phyloP scores from a whole-genome alignment of 2,329 filamentous ascomycete species.

The Aspergillus neotritici region DNA sequence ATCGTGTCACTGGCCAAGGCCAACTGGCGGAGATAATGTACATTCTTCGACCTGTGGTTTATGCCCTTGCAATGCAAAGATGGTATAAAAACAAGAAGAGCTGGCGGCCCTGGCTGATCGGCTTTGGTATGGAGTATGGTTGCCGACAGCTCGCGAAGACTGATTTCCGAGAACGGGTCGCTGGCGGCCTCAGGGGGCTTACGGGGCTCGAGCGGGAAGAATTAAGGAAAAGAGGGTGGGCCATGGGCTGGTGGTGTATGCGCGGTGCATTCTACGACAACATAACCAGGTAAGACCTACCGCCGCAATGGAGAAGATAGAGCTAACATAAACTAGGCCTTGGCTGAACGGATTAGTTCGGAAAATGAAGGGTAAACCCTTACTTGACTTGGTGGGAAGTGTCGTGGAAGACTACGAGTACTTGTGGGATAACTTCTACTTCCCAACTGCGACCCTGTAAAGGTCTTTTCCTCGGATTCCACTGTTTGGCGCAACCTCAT shows the following conservation, averaged over 20 bases:
- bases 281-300: constrained; percentile 59
- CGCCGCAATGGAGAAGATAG: background rate
- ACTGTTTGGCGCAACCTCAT: constrained; percentile 7
- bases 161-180: constrained; percentile 56
- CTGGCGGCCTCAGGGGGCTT: constrained; percentile 67
- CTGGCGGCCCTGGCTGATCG: constrained; percentile 90
- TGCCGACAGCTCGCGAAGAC: constrained; percentile 76
- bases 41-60: constrained; percentile 81
- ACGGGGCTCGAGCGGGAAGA: constrained; percentile 87
- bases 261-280: constrained; percentile 95
- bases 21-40: constrained; percentile 86
- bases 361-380: constrained; percentile 64
- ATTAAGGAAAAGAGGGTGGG: constrained; percentile 80
- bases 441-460: constrained; percentile 57
- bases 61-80: constrained; percentile 74
- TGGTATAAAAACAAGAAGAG: constrained; percentile 66
- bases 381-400: constrained; percentile 75
- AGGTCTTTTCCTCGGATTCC: background rate
- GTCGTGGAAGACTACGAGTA: constrained; percentile 96
- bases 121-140: constrained; percentile 76
- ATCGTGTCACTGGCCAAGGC: constrained; percentile 64
- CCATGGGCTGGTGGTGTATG: constrained; percentile 93
- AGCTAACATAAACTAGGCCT: constrained; percentile 39
- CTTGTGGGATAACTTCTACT: constrained; percentile 97
- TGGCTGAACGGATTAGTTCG: constrained; percentile 64